A percentile compares a stretch with the other conserved stretches of the same genome.
Conservation (phyloP, 805 yeast species). For the Hanseniaspora mollemarum region DNA sequence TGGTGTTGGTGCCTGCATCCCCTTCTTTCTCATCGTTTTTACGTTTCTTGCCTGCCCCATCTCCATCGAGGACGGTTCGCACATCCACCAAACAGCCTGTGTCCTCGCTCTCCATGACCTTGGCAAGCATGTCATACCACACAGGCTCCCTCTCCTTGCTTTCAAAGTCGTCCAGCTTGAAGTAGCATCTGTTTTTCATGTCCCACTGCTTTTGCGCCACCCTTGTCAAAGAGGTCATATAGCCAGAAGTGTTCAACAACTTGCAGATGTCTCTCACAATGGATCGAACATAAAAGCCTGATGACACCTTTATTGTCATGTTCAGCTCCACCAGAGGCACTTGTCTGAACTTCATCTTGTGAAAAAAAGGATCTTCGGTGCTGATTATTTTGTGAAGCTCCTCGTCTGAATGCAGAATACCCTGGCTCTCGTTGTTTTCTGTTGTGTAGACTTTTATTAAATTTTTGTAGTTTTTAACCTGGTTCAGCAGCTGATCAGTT, state of each 20-base stretch:
- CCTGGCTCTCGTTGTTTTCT: constrained; percentile 3
- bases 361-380: constrained; percentile 30
- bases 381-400: constrained; percentile 24
- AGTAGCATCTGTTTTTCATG: constrained; percentile 52
- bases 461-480: constrained; percentile 32
- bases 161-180: constrained; percentile 55
- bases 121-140: constrained; percentile 58
- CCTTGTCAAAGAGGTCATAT: constrained; percentile 76
- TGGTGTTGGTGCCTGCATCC: neutral
- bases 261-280: constrained; percentile 80
- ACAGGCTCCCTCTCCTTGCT: constrained; percentile 38
- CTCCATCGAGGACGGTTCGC: constrained; percentile 31
- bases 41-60: constrained; percentile 20
- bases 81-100: constrained; percentile 35
- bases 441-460: constrained; percentile 2
- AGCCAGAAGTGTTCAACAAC: constrained; percentile 67
- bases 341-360: constrained; percentile 22
- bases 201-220: constrained; percentile 76
- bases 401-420: constrained; percentile 23
- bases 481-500: constrained; percentile 32
- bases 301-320: constrained; percentile 68
- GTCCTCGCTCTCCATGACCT: constrained; percentile 35
- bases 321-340: constrained; percentile 52
- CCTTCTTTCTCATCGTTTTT: constrained; percentile 33
- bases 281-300: constrained; percentile 91